A percentile compares a stretch with the other conserved stretches of the same genome.
These are phyloP conservation scores for Silene vulgaris DNA, from an alignment of 179 eudicot genomes.

Conservation along the genomic window DNA sequence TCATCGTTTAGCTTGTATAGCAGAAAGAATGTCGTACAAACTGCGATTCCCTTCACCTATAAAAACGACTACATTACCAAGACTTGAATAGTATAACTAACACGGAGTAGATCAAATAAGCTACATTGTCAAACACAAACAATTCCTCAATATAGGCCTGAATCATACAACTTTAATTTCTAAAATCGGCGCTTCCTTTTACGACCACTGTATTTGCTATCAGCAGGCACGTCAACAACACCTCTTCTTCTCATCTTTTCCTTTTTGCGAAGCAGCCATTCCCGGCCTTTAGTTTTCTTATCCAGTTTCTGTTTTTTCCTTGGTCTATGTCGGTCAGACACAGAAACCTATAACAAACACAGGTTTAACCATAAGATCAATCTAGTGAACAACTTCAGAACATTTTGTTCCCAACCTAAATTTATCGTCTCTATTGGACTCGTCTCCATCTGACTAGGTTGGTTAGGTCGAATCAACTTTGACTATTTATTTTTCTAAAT, in stretches of 20 bases:
- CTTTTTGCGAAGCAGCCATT: constrained; percentile 70
- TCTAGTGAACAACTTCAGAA: background rate
- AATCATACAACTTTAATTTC: constrained; percentile 2
- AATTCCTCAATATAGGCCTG: background rate
- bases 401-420: background rate
- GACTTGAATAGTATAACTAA: too few relatives aligned
- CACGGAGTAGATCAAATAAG: background rate
- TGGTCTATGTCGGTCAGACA: constrained; percentile 75
- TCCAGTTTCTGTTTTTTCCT: constrained; percentile 58
- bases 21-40: background rate
- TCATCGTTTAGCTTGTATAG: background rate
- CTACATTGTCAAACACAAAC: background rate
- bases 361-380: background rate
- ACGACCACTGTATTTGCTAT: constrained; percentile 75
- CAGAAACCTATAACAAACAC: constrained; percentile 40
- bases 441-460: background rate
- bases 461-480: background rate
- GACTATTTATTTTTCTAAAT: background rate
- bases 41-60: background rate
- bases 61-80: background rate
- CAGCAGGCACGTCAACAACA: constrained; percentile 46
- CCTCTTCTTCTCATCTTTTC: constrained; percentile 80
- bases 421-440: background rate
- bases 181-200: constrained; percentile 73
- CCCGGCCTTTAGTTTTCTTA: constrained; percentile 52